Percentiles rank a stretch among this genome's conserved stretches.
These are phyloP conservation scores for Chrysanthemum seticuspe DNA, from an alignment of 129 eudicot species.

Conservation along the genomic window DNA sequence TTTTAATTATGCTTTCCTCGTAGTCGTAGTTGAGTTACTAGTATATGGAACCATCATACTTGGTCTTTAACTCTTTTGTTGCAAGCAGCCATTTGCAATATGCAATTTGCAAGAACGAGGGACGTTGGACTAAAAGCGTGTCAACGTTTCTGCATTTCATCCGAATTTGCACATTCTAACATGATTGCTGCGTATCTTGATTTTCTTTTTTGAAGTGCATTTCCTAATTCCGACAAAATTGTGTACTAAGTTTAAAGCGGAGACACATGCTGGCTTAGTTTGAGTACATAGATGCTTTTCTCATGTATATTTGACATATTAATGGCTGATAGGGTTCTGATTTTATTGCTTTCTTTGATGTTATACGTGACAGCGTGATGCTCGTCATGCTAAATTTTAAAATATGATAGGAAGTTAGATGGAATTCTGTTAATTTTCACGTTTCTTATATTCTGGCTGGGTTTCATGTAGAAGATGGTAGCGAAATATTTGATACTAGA, in stretches of 20 bases:
- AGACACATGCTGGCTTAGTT: too few relatives aligned
- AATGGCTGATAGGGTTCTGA: too few relatives aligned
- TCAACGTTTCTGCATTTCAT: background rate
- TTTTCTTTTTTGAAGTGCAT: background rate
- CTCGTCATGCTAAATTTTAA: too few relatives aligned
- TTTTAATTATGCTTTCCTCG: conserved; percentile 2
- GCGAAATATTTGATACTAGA: background rate
- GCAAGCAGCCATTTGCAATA: background rate
- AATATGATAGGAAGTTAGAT: too few relatives aligned
- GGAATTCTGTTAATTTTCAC: too few relatives aligned
- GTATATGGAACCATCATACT: conserved; percentile 2
- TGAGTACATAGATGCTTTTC: too few relatives aligned
- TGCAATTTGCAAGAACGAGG: conserved; percentile 2
- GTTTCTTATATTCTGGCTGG: background rate
- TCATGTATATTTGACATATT: too few relatives aligned
- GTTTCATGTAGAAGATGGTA: background rate
- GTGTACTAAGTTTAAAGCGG: too few relatives aligned
- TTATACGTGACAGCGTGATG: too few relatives aligned
- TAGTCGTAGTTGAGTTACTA: background rate
- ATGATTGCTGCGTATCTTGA: background rate
- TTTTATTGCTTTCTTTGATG: too few relatives aligned
- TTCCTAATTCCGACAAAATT: background rate
- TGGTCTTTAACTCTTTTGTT: conserved; percentile 4
- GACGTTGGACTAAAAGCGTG: background rate
- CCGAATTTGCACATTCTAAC: background rate